These are phyloP conservation scores for Apiospora marii DNA, from an alignment of 2,329 filamentous ascomycete species.

Conservation along the genomic window DNA sequence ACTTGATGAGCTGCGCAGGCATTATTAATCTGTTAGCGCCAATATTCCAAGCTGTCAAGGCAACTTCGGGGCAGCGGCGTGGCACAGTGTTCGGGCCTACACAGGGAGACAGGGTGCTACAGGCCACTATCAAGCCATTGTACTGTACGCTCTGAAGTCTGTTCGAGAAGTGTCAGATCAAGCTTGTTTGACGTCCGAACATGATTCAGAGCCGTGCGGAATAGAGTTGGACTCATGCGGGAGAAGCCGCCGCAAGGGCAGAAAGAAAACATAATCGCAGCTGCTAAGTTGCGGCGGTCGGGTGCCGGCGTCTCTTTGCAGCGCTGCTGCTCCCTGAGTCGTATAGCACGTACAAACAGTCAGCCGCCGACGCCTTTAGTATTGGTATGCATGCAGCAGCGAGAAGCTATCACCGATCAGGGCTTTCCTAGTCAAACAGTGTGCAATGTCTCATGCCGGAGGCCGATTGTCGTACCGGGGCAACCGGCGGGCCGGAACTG, in stretches of 20 bases:
- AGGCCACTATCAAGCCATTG: background rate
- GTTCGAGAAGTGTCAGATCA: constrained; percentile 8
- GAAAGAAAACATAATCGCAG: background rate
- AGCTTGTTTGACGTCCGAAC: constrained; percentile 14
- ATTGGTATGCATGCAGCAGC: background rate
- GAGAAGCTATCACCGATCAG: background rate
- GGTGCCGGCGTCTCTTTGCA: background rate
- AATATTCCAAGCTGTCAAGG: constrained; percentile 16
- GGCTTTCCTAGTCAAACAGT: background rate
- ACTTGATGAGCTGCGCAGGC: constrained; percentile 8
- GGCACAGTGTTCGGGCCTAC: constrained; percentile 3
- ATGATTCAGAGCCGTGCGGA: constrained; percentile 16
- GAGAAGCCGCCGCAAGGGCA: constrained; percentile 10
- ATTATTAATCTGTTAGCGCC: constrained; percentile 15
- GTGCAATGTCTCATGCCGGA: constrained; percentile 10
- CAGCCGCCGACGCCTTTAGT: background rate
- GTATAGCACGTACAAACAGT: background rate
- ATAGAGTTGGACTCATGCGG: constrained; percentile 11
- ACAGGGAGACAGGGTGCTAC: background rate
- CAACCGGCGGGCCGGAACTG: constrained; percentile 19
- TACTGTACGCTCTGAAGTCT: constrained; percentile 10
- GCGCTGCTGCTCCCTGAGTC: background rate
- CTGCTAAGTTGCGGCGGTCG: background rate
- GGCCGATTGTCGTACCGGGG: constrained; percentile 13
- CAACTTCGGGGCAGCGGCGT: constrained; percentile 5